A percentile compares a stretch with the other conserved stretches of the same genome.
Evolutionary conservation across 345 rosid genomes (phyloP).

Genomic region (Erodium maritimum): DNA sequence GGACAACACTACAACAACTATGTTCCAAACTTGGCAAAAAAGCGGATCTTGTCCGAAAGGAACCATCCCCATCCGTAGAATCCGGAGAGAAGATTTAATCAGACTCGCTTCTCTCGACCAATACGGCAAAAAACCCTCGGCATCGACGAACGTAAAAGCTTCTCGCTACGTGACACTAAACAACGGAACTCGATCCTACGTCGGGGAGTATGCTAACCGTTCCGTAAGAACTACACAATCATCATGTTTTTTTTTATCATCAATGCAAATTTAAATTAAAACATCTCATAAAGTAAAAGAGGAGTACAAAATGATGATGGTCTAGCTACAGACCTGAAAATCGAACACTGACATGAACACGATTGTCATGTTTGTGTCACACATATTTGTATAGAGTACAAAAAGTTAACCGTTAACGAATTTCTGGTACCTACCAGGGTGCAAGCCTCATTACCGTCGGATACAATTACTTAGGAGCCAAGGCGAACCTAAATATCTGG

Average conservation of each 20-base stretch:
- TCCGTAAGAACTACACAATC: neutral
- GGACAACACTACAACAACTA: conserved; percentile 6
- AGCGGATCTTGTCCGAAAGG: conserved; percentile 35
- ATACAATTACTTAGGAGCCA: conserved; percentile 27
- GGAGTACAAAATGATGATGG: too few species aligned
- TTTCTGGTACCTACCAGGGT: conserved; percentile 9
- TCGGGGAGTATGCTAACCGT: neutral
- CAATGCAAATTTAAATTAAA: too few species aligned
- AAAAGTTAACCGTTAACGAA: neutral
- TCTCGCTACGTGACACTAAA: neutral
- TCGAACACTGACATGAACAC: too few species aligned
- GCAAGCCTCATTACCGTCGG: conserved; percentile 19
- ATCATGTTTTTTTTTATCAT: too few species aligned
- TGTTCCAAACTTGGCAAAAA: conserved; percentile 31
- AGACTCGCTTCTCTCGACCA: conserved; percentile 21
- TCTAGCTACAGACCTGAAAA: too few species aligned
- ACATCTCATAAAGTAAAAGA: too few species aligned
- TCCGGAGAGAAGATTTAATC: conserved; percentile 21
- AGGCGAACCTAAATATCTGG: conserved; percentile 39
- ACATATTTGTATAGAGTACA: neutral
- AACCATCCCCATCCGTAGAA: conserved; percentile 39
- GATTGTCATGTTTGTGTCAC: too few species aligned
- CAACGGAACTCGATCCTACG: neutral
- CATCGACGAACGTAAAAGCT: neutral
- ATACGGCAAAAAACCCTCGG: conserved; percentile 17